phyloP scores from a whole-genome alignment of 495 filamentous ascomycete species.

The Neurospora terricola region DNA sequence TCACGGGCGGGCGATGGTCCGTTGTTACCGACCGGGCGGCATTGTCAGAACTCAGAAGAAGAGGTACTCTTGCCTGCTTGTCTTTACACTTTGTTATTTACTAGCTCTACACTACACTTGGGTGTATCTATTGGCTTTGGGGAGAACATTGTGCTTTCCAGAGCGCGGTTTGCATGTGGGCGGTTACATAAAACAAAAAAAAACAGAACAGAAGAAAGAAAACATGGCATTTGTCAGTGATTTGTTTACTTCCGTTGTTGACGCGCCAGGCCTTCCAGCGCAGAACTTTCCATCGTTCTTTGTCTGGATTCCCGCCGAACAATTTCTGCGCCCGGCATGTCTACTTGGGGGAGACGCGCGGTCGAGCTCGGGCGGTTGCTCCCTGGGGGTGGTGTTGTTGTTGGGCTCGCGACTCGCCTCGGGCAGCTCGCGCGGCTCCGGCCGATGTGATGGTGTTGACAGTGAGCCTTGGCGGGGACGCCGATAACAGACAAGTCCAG shows the following conservation, averaged over 20 bases:
- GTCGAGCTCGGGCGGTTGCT: not conserved
- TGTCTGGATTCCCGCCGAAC: no score
- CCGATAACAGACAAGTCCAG: not conserved
- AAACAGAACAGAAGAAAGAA: not conserved
- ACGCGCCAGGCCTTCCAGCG: no score
- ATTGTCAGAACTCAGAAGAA: not conserved
- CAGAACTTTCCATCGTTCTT: no score
- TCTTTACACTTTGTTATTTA: not conserved
- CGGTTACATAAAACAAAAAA: not conserved
- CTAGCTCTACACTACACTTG: not conserved
- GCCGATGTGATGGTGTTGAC: conserved; percentile 1
- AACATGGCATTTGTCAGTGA: not conserved
- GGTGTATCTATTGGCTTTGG: not conserved
- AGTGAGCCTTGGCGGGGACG: not conserved
- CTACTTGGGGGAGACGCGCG: not conserved
- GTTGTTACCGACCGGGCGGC: not conserved
- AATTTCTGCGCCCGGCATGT: no score
- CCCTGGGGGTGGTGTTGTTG: not conserved
- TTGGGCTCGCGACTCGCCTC: not conserved
- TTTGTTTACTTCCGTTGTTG: not conserved
- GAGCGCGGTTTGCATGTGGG: not conserved
- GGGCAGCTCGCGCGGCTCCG: not conserved
- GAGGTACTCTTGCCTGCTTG: not conserved
- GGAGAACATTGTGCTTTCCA: not conserved
- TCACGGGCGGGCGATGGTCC: not conserved